Conservation (phyloP, 192 early-diverging fungal species). For the Phycomyces blakesleeanus region DNA sequence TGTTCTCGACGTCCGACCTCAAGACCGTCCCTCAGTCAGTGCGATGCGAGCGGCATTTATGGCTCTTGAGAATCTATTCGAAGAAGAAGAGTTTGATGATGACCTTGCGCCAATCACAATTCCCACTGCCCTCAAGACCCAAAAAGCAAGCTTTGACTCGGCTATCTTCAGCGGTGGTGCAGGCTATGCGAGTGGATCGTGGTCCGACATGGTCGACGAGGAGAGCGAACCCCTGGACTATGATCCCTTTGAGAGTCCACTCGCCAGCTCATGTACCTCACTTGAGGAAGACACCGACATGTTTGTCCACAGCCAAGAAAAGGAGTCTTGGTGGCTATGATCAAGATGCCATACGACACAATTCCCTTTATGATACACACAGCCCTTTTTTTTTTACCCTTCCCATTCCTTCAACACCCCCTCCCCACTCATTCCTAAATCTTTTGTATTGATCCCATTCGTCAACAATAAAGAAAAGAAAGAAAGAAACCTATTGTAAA, state of each 20-base stretch:
- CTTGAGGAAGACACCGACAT: slow-evolving; percentile 20
- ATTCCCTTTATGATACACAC: background rate
- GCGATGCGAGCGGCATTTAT: slow-evolving; percentile 23
- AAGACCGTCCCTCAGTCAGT: slow-evolving; percentile 33
- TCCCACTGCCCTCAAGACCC: background rate
- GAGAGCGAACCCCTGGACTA: background rate
- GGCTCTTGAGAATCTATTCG: slow-evolving; percentile 6
- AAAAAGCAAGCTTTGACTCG: slow-evolving; percentile 24
- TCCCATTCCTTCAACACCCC: background rate
- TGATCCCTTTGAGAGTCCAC: background rate
- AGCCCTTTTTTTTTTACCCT: background rate
- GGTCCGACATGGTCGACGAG: background rate
- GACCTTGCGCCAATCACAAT: too few relatives aligned
- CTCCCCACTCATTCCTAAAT: background rate
- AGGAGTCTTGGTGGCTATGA: slow-evolving; percentile 27
- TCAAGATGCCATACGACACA: background rate
- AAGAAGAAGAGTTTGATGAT: background rate
- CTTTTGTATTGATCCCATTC: too few relatives aligned
- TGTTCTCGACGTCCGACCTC: slow-evolving; percentile 43
- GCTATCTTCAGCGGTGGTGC: slow-evolving; percentile 15
- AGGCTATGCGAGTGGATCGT: background rate
- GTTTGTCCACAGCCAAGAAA: slow-evolving; percentile 26
- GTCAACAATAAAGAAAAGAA: too few relatives aligned
- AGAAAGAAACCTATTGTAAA: too few relatives aligned
- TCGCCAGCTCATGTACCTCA: too few relatives aligned